These are phyloP conservation scores for Linum lewisii DNA, from an alignment of 345 rosid species.

Conservation along the genomic window DNA sequence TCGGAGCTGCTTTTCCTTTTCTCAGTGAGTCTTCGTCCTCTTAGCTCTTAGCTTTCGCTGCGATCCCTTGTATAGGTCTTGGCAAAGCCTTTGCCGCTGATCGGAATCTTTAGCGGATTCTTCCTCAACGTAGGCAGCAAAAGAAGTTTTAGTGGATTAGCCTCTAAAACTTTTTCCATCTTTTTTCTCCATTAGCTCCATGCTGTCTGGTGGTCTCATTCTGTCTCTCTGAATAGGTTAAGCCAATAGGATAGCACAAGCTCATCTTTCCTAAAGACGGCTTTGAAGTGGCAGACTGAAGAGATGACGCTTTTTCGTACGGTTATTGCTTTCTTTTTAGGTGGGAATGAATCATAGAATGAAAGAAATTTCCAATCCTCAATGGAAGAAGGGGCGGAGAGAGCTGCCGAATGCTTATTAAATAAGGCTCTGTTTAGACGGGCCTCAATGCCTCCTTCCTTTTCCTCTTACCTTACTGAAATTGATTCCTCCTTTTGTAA, in stretches of 20 bases:
- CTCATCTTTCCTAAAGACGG: neutral
- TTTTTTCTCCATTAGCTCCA: neutral
- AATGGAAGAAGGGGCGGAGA: neutral
- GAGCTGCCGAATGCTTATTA: neutral
- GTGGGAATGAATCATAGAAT: conserved; percentile 1
- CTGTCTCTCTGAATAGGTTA: neutral
- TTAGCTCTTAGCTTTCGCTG: neutral
- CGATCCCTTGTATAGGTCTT: neutral
- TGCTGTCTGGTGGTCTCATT: neutral
- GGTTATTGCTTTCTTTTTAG: neutral
- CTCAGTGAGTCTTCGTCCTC: neutral
- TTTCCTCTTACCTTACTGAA: neutral
- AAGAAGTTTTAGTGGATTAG: neutral
- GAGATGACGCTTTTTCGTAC: neutral
- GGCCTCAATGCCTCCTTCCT: conserved; percentile 1
- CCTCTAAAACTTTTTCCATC: neutral
- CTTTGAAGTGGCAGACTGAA: neutral
- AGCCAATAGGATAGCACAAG: neutral
- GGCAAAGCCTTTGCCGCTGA: neutral
- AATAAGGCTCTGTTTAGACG: neutral
- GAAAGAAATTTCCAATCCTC: conserved; percentile 1
- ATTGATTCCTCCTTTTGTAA: conserved; percentile 1
- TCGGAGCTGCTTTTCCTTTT: neutral
- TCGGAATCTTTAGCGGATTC: neutral
- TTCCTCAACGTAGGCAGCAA: neutral